These are phyloP conservation scores for Alternaria dauci DNA, from an alignment of 2,329 filamentous ascomycete species.

Conservation along the genomic window DNA sequence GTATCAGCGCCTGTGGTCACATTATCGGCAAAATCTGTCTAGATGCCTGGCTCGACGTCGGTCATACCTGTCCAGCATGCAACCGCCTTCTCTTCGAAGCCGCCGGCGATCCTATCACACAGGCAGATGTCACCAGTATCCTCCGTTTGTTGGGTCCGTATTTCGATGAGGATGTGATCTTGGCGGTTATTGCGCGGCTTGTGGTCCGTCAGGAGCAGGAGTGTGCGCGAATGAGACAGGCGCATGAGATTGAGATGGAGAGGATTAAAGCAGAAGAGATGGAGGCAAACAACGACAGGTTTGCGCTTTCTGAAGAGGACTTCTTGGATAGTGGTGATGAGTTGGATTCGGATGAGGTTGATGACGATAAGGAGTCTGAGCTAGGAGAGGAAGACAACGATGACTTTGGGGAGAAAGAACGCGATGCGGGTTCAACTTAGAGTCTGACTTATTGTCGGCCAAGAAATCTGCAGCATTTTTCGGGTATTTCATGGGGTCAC, in stretches of 20 bases:
- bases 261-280: slow-evolving; percentile 8
- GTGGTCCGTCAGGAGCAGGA: slow-evolving; percentile 12
- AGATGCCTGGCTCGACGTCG: slow-evolving; percentile 25
- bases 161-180: slow-evolving; percentile 4
- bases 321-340: slow-evolving; percentile 21
- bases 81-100: slow-evolving; percentile 25
- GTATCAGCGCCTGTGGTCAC: slow-evolving; percentile 29
- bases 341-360: slow-evolving; percentile 7
- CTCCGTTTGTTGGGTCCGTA: slow-evolving; percentile 1
- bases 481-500: neutral
- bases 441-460: neutral
- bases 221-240: slow-evolving; percentile 2
- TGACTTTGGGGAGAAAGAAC: neutral
- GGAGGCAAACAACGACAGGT: neutral
- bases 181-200: slow-evolving; percentile 13
- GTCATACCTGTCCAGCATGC: slow-evolving; percentile 33
- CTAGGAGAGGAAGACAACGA: slow-evolving; percentile 5
- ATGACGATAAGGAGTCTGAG: slow-evolving; percentile 3
- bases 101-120: slow-evolving; percentile 12
- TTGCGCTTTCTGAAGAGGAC: slow-evolving; percentile 6
- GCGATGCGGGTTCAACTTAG: neutral
- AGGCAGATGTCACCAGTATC: slow-evolving; percentile 14
- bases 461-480: neutral
- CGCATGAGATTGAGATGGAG: slow-evolving; percentile 13
- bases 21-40: slow-evolving; percentile 30